Evolutionary conservation across 2,329 filamentous ascomycete species (phyloP), one percentile per base, ranked within the genome.

Genomic region (Waltergamsia citrina): DNA sequence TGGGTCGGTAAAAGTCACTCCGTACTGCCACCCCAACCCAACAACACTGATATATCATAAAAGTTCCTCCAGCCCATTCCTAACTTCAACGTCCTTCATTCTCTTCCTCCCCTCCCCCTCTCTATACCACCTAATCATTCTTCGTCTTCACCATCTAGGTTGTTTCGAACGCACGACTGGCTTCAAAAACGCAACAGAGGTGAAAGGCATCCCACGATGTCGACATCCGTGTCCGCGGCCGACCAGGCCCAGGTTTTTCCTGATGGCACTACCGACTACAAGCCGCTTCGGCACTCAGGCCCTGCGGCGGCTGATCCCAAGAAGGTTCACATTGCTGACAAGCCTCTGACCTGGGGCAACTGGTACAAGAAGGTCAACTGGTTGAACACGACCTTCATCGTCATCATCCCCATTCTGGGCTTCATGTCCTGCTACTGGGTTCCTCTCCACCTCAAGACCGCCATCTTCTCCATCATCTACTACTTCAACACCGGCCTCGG

Each of bases 351-450:
- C 39, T 71, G 69, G 60, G 65, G 69, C 50, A 94, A 94, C 67
- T 92, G 85, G 84, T 79, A 87, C 64, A 81, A 88, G 65, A 87
- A 94, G 55, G 73, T 94, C 67, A 87, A 94, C 71, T 94, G 87
- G 86, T 71, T 94, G 45, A 94, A 94, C 59, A 79, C 85, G 42
- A 72, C 69, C 41, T 73, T 94, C 56, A 90, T 94, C 55, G 59
- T 93, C 44, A 69, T 81, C 45, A 71, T 94, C 29, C 87, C 88
- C 27, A 41, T 88, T 31, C 67, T 74, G 38, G 87, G 87, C 42
- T 72, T 81, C 52, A 60, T 92, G 47, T 71, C 76, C 35, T 71
- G 86, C 33, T 77, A 83, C 62, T 94, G 81, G 80, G 81, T 85
- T 29, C 85, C 85, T 36, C 63, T 90, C 22, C 67, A 75, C 32